These are phyloP conservation scores for Parmelia sp. DNA, from an alignment of 495 filamentous ascomycete species.

Conservation along the genomic window DNA sequence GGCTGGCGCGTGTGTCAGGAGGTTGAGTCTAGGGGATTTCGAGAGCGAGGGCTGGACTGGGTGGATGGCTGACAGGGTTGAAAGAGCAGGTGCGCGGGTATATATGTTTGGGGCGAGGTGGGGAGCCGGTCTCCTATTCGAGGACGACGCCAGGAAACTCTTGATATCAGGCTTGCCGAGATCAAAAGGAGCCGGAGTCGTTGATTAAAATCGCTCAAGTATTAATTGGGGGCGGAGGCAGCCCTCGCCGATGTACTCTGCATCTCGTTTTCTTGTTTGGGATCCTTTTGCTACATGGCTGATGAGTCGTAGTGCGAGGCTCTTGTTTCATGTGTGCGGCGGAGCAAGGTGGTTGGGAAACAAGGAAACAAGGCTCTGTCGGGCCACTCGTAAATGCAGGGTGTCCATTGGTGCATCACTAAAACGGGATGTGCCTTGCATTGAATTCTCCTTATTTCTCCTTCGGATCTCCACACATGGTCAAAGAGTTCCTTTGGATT, in stretches of 20 bases:
- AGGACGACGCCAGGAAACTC: neutral
- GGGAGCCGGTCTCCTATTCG: neutral
- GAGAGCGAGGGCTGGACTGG: neutral
- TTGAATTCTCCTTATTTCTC: neutral
- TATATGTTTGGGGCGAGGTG: neutral
- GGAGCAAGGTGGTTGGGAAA: neutral
- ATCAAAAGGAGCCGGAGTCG: neutral
- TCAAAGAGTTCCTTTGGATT: neutral
- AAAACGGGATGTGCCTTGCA: neutral
- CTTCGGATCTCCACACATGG: neutral
- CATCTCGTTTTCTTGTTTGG: neutral
- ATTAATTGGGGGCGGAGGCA: constrained; percentile 1
- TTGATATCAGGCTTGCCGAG: neutral
- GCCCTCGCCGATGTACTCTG: neutral
- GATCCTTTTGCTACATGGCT: neutral
- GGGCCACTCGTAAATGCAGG: neutral
- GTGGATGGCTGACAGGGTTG: neutral
- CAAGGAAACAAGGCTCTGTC: neutral
- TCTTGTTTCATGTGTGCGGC: neutral
- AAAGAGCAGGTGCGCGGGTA: neutral
- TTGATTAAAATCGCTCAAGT: neutral
- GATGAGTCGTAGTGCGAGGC: neutral
- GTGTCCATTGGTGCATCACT: neutral
- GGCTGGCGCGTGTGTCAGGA: neutral
- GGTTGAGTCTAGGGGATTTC: neutral